Percentiles rank a stretch among this genome's conserved stretches.
Evolutionary conservation across 306 rosid species (phyloP).

Genomic region (Vigna trinervia): DNA sequence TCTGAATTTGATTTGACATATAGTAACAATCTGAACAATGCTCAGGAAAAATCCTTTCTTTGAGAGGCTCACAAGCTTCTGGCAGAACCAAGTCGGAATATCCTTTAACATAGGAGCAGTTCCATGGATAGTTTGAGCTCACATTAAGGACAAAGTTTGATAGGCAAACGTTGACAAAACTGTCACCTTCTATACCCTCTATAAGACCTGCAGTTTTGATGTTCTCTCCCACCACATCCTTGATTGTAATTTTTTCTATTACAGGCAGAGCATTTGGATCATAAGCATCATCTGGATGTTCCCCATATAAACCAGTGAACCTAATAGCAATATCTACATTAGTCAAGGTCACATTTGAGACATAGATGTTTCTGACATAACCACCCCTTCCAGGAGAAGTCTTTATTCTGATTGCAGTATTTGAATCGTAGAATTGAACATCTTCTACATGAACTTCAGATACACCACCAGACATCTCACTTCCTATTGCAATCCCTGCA

Average conservation of each 20-base stretch:
- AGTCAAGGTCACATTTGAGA: constrained; percentile 65
- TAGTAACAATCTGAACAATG: constrained; percentile 74
- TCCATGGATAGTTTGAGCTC: constrained; percentile 69
- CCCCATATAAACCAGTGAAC: constrained; percentile 74
- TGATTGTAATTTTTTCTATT: constrained; percentile 61
- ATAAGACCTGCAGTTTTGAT: constrained; percentile 64
- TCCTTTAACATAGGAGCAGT: constrained; percentile 71
- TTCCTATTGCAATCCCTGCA: constrained; percentile 82
- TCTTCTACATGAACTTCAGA: constrained; percentile 70
- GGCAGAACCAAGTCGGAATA: constrained; percentile 67
- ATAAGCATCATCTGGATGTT: constrained; percentile 69
- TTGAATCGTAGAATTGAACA: constrained; percentile 59
- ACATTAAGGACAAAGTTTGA: constrained; percentile 63
- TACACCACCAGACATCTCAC: constrained; percentile 91
- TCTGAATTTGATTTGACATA: constrained; percentile 49
- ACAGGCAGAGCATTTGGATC: constrained; percentile 69
- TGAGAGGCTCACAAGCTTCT: constrained; percentile 63
- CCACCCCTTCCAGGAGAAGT: constrained; percentile 89
- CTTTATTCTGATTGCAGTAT: constrained; percentile 66
- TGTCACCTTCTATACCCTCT: constrained; percentile 74
- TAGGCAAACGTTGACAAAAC: constrained; percentile 64
- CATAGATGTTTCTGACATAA: constrained; percentile 69
- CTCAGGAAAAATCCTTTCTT: constrained; percentile 62
- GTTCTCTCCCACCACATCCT: constrained; percentile 65
- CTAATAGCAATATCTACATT: constrained; percentile 65